These are phyloP conservation scores for Pterulicium gracile DNA, from an alignment of 1,284 basidiomycete species.

Conservation along the genomic window DNA sequence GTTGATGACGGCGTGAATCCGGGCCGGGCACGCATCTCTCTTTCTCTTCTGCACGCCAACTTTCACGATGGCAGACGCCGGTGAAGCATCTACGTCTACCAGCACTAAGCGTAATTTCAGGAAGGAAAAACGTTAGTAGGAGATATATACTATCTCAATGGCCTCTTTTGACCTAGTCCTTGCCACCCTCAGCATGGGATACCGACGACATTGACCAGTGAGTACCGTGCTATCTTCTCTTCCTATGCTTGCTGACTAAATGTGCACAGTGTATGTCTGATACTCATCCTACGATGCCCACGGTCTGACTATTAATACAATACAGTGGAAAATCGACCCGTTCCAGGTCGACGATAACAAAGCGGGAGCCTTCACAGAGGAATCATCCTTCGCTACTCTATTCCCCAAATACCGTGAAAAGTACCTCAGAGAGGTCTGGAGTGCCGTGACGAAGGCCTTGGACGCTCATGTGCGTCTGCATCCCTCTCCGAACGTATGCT, in stretches of 20 bases:
- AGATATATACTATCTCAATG: background rate
- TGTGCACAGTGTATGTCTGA: conserved; percentile 17
- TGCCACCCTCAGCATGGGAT: conserved; percentile 94
- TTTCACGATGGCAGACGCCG: background rate
- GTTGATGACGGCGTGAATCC: no score
- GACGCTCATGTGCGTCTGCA: conserved; percentile 59
- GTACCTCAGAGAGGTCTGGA: conserved; percentile 93
- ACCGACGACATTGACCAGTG: conserved; percentile 98
- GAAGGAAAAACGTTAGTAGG: conserved; percentile 64
- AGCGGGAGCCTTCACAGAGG: conserved; percentile 80
- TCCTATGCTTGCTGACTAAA: conserved; percentile 7
- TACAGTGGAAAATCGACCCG: conserved; percentile 83
- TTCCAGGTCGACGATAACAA: conserved; percentile 74
- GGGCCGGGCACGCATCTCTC: no score
- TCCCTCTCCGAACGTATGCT: background rate
- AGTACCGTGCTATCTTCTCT: conserved; percentile 24
- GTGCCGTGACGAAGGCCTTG: conserved; percentile 80
- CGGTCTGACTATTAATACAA: conserved; percentile 4
- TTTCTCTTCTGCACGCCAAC: no score
- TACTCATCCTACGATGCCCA: background rate
- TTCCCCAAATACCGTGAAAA: conserved; percentile 99
- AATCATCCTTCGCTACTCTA: conserved; percentile 94
- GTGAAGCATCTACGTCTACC: conserved; percentile 29
- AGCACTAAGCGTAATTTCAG: conserved; percentile 39
- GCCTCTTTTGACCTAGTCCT: conserved; percentile 4